A percentile compares a stretch with the other conserved stretches of the same genome.
Conservation (phyloP, 768 basidiomycete species). For the Mycena galericulata region DNA sequence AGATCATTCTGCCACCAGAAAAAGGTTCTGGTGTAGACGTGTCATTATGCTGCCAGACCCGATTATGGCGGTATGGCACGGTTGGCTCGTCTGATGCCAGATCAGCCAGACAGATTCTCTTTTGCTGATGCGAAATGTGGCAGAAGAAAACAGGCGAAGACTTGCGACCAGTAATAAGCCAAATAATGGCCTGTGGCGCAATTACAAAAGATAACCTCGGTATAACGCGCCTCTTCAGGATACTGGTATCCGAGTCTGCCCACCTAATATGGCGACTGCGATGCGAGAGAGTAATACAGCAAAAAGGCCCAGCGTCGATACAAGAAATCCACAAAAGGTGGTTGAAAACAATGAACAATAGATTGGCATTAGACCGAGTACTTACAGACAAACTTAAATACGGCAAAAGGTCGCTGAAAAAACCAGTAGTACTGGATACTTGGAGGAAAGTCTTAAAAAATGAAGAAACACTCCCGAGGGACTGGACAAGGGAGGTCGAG, state of each 20-base stretch:
- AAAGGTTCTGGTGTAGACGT: too few species aligned
- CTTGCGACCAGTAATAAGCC: neutral
- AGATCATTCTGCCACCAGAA: too few species aligned
- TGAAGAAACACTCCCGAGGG: too few species aligned
- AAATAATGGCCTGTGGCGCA: constrained; percentile 2
- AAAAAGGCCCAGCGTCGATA: neutral
- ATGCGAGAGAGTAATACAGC: constrained; percentile 13
- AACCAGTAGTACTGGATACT: neutral
- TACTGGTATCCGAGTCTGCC: constrained; percentile 21
- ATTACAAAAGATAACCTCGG: neutral
- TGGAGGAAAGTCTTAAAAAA: too few species aligned
- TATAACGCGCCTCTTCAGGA: constrained; percentile 4
- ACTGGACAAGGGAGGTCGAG: too few species aligned
- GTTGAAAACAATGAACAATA: neutral
- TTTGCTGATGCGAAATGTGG: too few species aligned
- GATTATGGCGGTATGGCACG: too few species aligned
- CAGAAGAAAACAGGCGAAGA: neutral
- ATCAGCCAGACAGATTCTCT: too few species aligned
- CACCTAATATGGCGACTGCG: constrained; percentile 21
- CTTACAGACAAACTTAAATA: neutral
- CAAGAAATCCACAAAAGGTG: constrained; percentile 14
- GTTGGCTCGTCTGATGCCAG: too few species aligned
- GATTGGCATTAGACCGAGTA: neutral
- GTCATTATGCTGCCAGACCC: too few species aligned
- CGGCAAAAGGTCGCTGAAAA: neutral